These are phyloP conservation scores for Postia placenta DNA, from an alignment of 768 basidiomycete genomes.

Conservation along the genomic window DNA sequence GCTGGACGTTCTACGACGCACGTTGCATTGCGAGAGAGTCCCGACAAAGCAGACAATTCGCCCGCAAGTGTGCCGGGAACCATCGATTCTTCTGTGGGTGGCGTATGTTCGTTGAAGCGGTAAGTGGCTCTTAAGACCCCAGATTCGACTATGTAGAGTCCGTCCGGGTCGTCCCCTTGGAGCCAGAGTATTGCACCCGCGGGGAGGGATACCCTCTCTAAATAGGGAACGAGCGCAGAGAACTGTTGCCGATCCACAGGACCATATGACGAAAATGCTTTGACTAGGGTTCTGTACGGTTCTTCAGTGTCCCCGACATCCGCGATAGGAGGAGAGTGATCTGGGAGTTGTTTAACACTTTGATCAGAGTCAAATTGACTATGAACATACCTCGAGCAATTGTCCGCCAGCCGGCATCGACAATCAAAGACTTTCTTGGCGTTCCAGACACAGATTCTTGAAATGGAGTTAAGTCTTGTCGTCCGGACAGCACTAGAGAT, in stretches of 20 bases:
- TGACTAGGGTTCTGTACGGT: slow-evolving; percentile 69
- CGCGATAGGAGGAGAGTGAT: slow-evolving; percentile 17
- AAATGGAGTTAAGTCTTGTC: slow-evolving; percentile 42
- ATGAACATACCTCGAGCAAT: slow-evolving; percentile 38
- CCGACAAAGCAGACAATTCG: slow-evolving; percentile 81
- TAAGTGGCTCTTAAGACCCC: slow-evolving; percentile 85
- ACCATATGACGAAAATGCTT: slow-evolving; percentile 74
- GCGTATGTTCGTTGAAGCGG: slow-evolving; percentile 59
- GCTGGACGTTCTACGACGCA: slow-evolving; percentile 75
- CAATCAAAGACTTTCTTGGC: slow-evolving; percentile 61
- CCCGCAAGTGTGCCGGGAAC: slow-evolving; percentile 90
- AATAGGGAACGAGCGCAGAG: slow-evolving; percentile 60
- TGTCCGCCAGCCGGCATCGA: slow-evolving; percentile 65
- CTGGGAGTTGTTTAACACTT: neutral
- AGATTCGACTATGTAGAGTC: slow-evolving; percentile 83
- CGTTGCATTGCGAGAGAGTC: slow-evolving; percentile 76
- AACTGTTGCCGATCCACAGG: slow-evolving; percentile 52
- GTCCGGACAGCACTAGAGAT: slow-evolving; percentile 47
- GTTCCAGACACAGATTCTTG: slow-evolving; percentile 50
- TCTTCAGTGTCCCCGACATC: slow-evolving; percentile 37
- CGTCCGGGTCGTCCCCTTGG: slow-evolving; percentile 72
- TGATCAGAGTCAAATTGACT: too few relatives aligned
- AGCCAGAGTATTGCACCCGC: slow-evolving; percentile 66
- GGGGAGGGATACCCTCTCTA: slow-evolving; percentile 54
- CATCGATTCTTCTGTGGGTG: slow-evolving; percentile 82